phyloP scores from a whole-genome alignment of 257 asterid species.

The Scutellaria barbata region DNA sequence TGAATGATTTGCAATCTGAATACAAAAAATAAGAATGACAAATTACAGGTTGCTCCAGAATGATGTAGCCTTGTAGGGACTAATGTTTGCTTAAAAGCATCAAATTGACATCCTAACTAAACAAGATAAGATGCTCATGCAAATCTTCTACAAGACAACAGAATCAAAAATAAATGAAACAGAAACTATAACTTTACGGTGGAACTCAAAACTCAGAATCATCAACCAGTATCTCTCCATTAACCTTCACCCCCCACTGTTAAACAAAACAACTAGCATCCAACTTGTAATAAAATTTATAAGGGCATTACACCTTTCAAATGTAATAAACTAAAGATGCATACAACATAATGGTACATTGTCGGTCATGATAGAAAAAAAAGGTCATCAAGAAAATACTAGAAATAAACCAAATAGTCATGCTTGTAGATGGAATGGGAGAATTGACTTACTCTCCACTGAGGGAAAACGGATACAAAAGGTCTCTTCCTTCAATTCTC shows the following conservation, averaged over 20 bases:
- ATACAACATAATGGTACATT: not conserved
- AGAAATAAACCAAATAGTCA: not conserved
- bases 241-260: not conserved
- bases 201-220: not conserved
- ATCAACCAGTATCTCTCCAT: not conserved
- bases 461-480: slow-evolving; percentile 79
- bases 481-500: slow-evolving; percentile 81
- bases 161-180: not conserved
- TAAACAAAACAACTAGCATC: not conserved
- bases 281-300: not conserved
- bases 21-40: not conserved
- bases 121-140: not conserved
- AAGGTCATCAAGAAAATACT: not conserved
- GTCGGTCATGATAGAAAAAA: not conserved
- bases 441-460: slow-evolving; percentile 65
- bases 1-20: slow-evolving; percentile 80
- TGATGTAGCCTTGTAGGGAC: not conserved
- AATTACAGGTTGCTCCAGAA: not conserved
- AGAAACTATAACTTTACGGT: not conserved
- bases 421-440: not conserved
- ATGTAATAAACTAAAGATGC: not conserved
- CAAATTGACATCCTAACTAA: not conserved
- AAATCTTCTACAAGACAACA: not conserved
- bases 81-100: not conserved
- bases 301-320: not conserved